Conservation (phyloP, 768 basidiomycete genomes). For the Lentinula sp. region DNA sequence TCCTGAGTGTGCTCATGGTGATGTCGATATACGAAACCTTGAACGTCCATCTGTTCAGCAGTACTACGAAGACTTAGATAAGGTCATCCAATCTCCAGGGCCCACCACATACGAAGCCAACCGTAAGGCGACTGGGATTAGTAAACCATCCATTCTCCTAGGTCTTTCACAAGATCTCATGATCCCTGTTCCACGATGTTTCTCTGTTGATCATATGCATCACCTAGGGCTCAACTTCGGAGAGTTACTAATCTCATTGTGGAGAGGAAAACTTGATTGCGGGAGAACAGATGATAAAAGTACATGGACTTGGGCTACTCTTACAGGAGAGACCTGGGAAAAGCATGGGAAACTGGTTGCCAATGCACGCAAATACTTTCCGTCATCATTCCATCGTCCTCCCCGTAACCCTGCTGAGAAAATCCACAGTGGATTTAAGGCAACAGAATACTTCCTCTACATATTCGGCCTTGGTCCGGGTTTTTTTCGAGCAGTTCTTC, state of each 20-base stretch:
- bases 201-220: constrained; percentile 39
- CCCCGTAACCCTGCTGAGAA: constrained; percentile 26
- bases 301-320: constrained; percentile 17
- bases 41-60: neutral
- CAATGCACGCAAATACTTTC: constrained; percentile 12
- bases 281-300: constrained; percentile 8
- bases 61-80: constrained; percentile 14
- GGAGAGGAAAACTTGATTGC: constrained; percentile 17
- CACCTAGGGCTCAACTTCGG: constrained; percentile 19
- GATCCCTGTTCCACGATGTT: constrained; percentile 26
- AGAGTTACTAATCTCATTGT: constrained; percentile 17
- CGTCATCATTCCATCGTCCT: constrained; percentile 19
- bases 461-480: constrained; percentile 21
- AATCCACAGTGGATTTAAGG: constrained; percentile 24
- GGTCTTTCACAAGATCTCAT: constrained; percentile 17
- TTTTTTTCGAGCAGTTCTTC: constrained; percentile 16
- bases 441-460: constrained; percentile 21
- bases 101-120: constrained; percentile 17
- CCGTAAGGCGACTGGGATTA: constrained; percentile 27
- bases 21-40: neutral
- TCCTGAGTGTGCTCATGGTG: neutral
- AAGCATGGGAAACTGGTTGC: constrained; percentile 17
- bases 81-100: constrained; percentile 15
- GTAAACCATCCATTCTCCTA: constrained; percentile 27
- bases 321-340: constrained; percentile 13